Conservation (phyloP, 2,329 filamentous ascomycete genomes). For the Aspergillus sp. region DNA sequence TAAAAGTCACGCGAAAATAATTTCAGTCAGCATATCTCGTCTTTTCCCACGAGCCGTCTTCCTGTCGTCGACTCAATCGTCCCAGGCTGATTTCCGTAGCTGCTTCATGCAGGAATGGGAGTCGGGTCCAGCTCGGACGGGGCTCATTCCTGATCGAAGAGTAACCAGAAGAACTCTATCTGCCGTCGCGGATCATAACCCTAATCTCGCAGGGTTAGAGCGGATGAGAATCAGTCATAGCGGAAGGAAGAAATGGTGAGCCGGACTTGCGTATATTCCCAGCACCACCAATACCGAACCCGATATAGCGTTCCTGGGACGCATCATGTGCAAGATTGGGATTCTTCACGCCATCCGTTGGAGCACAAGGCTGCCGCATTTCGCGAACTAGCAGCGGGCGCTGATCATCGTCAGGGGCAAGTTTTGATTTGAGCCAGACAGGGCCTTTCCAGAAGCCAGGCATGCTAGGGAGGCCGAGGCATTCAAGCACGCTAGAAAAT, state of each 20-base stretch:
- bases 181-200: background rate
- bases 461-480: background rate
- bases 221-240: background rate
- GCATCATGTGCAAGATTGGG: background rate
- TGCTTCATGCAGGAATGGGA: background rate
- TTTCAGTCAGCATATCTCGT: background rate
- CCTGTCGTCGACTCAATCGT: background rate
- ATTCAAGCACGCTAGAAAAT: background rate
- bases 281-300: background rate
- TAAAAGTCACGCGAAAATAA: background rate
- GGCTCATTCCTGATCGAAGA: background rate
- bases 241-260: background rate
- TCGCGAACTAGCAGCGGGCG: background rate
- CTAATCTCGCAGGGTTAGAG: background rate
- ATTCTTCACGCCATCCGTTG: background rate
- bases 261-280: background rate
- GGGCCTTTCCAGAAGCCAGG: background rate
- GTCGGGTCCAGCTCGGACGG: background rate
- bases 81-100: background rate
- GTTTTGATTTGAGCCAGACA: background rate
- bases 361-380: background rate
- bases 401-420: background rate
- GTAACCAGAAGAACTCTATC: background rate
- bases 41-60: background rate
- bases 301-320: background rate